Evolutionary conservation across 139 green algal species (phyloP), one percentile per base, ranked within the genome.

Genomic region (Chlamydomonas urium): DNA sequence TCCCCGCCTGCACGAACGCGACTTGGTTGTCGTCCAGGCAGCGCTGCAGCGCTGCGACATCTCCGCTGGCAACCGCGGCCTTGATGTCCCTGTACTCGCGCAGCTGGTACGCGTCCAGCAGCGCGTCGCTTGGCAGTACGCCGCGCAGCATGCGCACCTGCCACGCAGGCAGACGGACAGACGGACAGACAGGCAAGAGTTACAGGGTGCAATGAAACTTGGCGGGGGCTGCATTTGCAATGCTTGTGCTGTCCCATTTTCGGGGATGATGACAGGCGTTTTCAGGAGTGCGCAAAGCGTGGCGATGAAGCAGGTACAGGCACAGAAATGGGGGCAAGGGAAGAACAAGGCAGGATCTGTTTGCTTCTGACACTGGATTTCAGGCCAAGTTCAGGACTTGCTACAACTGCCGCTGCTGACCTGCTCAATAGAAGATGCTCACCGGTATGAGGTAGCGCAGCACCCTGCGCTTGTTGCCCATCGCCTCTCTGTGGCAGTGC

Each of bases 101-200:
- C 48, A 84, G 65, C 21, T 57, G 29, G 66, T 76, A 79, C 59
- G 42, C 28, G 37, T 37, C 4, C 19, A 84, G 74, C 36, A 84
- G 71, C 38, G n/a, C 23, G 32, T 74, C 66, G 3, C 38, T 69
- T 19, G 79, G 79, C 66, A 84, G 71, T 17, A 76, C 38, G 8
- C 79, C 79, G 37, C 77, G 48, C 70, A 84, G 66, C 79, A 84
- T 81, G 38, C 71, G 71, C 2, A 84, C 66, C 78, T 83, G 66
- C 21, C n/a, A 65, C 45, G n/a, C n/a, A n/a, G n/a, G n/a, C n/a
- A n/a, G n/a, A n/a, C n/a, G n/a, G n/a, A n/a, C n/a, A n/a, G n/a
- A n/a, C n/a, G 17, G 10, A 50, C 10, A 10, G 42, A 50, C 17
- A 50, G 42, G 42, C 42, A 10, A 50, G 42, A 50, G 10, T 50